Evolutionary conservation across 164 flowering plant genomes (phyloP), one percentile per base, ranked within the genome.

Genomic region (Cinnamomum micranthum): DNA sequence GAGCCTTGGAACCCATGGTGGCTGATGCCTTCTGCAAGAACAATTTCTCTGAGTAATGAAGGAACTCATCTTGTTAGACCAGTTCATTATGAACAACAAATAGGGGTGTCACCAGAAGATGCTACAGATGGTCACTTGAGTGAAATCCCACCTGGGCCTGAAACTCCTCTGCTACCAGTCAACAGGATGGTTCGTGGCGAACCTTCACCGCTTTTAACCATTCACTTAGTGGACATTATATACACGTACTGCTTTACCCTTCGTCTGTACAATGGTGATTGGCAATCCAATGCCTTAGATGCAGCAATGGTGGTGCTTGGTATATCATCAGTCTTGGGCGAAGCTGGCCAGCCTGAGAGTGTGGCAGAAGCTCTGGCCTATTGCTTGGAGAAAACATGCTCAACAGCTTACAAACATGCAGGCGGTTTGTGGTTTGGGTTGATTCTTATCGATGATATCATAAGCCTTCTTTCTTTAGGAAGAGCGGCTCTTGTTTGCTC

Each of bases 1-100:
- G 81, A 89, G 73, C 97, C 97, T 20, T 95, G 99, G 98, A 89
- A 87, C 5, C 98, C 99, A 28, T 94, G 98, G 99, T 95, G 99
- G 99, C 27, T 82, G 73, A 90, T 81, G 75, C 90, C 92, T 76
- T 85, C 93, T 71, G 95, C 98, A 35, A 81, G 82, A 71, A 80
- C 75, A 69, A 75, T 95, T 14, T 77, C 82, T 65, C 90, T 93
- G 25, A 83, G 91, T 77, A 78, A 68, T 50, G 90, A 86, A 65
- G 98, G 97, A 69, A 84, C 87, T 58, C 86, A 77, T 55, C 94
- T 92, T 22, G 78, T 95, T 63, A 89, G 86, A 78, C 89, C 89
- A 31, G 74, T 90, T 31, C 23, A 51, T 7, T 4, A 14, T 14
- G 78, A 76, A 22, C 60, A 76, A 50, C 84, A 83, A 55, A 35